These are phyloP conservation scores for Nymphaea thermarum DNA, from an alignment of 164 flowering plant genomes.

Conservation along the genomic window DNA sequence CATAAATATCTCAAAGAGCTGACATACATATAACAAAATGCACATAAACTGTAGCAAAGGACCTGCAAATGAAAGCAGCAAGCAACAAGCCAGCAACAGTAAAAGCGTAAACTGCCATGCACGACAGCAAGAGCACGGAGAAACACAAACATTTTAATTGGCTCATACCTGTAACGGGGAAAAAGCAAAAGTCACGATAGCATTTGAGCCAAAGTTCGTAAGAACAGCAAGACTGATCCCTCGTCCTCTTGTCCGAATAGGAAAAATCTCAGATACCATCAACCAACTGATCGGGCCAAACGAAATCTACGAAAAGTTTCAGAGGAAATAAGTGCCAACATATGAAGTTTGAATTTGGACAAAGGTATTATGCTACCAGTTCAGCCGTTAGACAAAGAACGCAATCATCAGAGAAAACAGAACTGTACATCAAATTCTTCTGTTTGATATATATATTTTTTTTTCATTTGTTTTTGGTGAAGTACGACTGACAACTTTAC, in stretches of 20 bases:
- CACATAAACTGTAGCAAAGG: background rate
- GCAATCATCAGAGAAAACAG: too few species aligned
- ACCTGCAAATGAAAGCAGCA: background rate
- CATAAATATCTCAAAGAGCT: background rate
- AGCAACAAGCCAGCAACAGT: background rate
- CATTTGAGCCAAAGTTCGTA: conserved; percentile 86
- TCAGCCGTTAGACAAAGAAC: too few species aligned
- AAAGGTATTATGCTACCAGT: too few species aligned
- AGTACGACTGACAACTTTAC: too few species aligned
- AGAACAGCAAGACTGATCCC: conserved; percentile 97
- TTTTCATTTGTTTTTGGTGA: too few species aligned
- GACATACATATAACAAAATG: background rate
- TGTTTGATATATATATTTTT: too few species aligned
- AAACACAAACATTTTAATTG: background rate
- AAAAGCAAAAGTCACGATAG: conserved; percentile 86
- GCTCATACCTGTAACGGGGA: conserved; percentile 69
- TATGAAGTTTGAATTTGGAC: background rate
- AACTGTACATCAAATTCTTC: too few species aligned
- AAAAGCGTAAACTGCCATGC: background rate
- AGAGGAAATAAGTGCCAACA: background rate
- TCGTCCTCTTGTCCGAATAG: conserved; percentile 80
- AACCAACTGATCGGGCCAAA: conserved; percentile 97
- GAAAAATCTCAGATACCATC: conserved; percentile 95
- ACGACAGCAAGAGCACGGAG: background rate
- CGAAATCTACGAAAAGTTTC: conserved; percentile 45